phyloP scores from a whole-genome alignment of 768 basidiomycete species.

The Agrocybe pediades region DNA sequence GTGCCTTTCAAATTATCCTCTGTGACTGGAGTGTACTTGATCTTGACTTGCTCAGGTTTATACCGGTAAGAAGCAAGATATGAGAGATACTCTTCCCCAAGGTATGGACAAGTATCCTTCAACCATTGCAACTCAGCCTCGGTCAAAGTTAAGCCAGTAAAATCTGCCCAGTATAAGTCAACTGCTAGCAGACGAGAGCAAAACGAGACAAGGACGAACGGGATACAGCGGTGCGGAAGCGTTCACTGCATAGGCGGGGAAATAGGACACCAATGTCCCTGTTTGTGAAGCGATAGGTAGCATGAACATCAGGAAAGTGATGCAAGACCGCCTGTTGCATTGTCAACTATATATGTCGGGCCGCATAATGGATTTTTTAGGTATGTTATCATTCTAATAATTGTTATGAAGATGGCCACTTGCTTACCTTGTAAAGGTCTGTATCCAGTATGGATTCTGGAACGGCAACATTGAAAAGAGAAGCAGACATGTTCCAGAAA shows the following conservation, averaged over 20 bases:
- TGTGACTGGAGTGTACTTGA: conserved; percentile 63
- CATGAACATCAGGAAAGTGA: conserved; percentile 72
- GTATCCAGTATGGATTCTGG: conserved; percentile 82
- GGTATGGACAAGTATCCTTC: conserved; percentile 66
- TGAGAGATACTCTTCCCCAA: conserved; percentile 71
- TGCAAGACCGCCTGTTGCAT: conserved; percentile 93
- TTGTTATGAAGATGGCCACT: not conserved
- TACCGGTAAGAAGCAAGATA: conserved; percentile 73
- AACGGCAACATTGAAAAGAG: conserved; percentile 27
- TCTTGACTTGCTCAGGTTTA: conserved; percentile 70
- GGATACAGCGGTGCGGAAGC: conserved; percentile 54
- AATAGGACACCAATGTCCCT: conserved; percentile 68
- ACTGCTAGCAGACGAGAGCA: conserved; percentile 7
- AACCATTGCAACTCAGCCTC: conserved; percentile 71
- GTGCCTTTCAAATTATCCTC: conserved; percentile 53
- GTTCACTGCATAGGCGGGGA: conserved; percentile 63
- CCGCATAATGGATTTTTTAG: not conserved
- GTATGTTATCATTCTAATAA: not conserved
- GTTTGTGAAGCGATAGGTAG: conserved; percentile 81
- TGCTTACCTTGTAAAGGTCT: conserved; percentile 85
- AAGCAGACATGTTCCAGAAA: conserved; percentile 36
- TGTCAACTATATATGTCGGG: conserved; percentile 59
- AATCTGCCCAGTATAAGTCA: conserved; percentile 50
- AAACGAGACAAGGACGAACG: conserved; percentile 43
- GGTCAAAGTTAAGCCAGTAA: conserved; percentile 63